A percentile compares a stretch with the other conserved stretches of the same genome.
phyloP scores from a whole-genome alignment of 306 rosid species.

The Acacia melanoxylon region DNA sequence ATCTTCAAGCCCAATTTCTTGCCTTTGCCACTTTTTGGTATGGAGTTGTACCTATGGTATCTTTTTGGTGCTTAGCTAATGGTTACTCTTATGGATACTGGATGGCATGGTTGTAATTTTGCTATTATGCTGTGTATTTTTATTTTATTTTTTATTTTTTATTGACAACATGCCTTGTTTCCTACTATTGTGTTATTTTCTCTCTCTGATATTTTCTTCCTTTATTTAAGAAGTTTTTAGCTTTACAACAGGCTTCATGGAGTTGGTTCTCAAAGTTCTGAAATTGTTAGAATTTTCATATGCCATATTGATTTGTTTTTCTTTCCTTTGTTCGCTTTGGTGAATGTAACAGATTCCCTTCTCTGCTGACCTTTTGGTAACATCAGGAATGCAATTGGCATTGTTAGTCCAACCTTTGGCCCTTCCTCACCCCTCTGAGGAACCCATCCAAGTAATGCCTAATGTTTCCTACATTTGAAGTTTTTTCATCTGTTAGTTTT shows the following conservation, averaged over 20 bases:
- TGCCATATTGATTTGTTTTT: constrained; percentile 27
- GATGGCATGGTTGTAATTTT: constrained; percentile 3
- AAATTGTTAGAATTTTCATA: constrained; percentile 21
- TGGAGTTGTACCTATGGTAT: constrained; percentile 20
- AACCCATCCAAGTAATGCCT: constrained; percentile 78
- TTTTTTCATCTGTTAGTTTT: constrained; percentile 20
- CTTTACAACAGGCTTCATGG: constrained; percentile 14
- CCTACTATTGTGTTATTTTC: constrained; percentile 13
- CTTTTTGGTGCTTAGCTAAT: constrained; percentile 19
- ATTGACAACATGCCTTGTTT: neutral
- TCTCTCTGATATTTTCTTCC: constrained; percentile 14
- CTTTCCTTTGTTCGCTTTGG: constrained; percentile 30
- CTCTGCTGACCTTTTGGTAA: constrained; percentile 85
- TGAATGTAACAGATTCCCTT: constrained; percentile 71
- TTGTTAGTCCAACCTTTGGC: constrained; percentile 95
- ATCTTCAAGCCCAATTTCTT: constrained; percentile 6
- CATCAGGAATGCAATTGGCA: constrained; percentile 98
- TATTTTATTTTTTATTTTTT: neutral
- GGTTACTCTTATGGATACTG: neutral
- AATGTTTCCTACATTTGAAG: constrained; percentile 12
- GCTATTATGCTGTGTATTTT: constrained; percentile 19
- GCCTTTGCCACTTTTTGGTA: constrained; percentile 24
- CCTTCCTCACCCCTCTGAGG: constrained; percentile 96
- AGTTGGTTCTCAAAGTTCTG: constrained; percentile 14
- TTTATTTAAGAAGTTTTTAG: constrained; percentile 26